A percentile compares a stretch with the other conserved stretches of the same genome.
These are phyloP conservation scores for Chloris gayana DNA, from an alignment of 176 grass and related monocot species.

Conservation along the genomic window DNA sequence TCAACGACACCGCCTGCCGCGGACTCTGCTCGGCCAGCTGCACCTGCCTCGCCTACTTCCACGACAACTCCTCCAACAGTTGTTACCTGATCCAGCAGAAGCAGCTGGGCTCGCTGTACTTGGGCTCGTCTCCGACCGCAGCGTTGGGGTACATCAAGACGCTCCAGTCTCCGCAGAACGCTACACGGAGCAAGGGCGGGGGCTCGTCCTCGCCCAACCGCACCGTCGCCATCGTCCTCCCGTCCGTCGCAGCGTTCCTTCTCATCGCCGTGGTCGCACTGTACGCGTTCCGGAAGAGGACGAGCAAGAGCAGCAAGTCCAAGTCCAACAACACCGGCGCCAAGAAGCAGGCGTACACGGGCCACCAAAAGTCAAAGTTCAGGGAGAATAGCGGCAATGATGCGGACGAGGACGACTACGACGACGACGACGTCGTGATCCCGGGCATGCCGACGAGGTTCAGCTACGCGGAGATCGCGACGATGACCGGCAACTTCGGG, in stretches of 20 bases:
- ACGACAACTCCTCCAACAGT: constrained; percentile 49
- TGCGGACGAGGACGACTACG: constrained; percentile 19
- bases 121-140: constrained; percentile 6
- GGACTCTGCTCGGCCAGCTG: constrained; percentile 70
- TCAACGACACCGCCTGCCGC: constrained; percentile 40
- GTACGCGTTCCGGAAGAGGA: constrained; percentile 40
- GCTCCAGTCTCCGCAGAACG: neutral
- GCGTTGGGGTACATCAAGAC: constrained; percentile 68
- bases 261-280: constrained; percentile 28
- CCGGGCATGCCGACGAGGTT: constrained; percentile 77
- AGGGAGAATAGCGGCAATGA: neutral
- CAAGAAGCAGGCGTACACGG: constrained; percentile 50
- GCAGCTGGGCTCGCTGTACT: constrained; percentile 67
- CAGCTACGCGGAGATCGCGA: constrained; percentile 54
- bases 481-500: constrained; percentile 60
- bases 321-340: constrained; percentile 19
- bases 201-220: constrained; percentile 19
- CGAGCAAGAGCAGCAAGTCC: constrained; percentile 18
- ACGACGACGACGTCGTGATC: constrained; percentile 57
- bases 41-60: constrained; percentile 70
- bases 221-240: constrained; percentile 59
- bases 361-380: constrained; percentile 46
- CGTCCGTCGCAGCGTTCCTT: constrained; percentile 50
- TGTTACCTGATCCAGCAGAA: constrained; percentile 59
- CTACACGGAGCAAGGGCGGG: neutral